Base-by-base conservation (phyloP, 2,329 filamentous ascomycete genomes). In the Aspergillus sojae region DNA sequence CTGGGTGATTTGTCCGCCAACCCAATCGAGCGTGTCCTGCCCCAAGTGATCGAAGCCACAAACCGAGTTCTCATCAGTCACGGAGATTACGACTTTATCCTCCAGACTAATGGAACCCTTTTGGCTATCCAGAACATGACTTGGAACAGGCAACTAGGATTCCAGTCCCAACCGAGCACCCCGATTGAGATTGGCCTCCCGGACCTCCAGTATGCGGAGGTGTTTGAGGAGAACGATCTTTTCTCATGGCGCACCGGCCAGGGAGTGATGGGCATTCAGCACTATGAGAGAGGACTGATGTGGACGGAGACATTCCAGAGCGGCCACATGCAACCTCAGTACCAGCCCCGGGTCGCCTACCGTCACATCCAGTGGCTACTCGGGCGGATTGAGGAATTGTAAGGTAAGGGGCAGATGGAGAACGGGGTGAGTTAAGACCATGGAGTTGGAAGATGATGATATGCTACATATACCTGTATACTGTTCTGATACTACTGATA, bases 41-140 rank as follows among this genome's bases (percentile, higher is more conserved):
- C 76, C 3, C 73, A 77, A 65, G 75, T 78, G 4, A 78, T 78
- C 10, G 76, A 78, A 71, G 82, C 83, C 39, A 91, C 90, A 1
- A 84, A 90, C 58, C 89, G 89, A 65, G 91, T 92, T 10, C 84
- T 96, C 68, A 89, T 95, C 72, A 88, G 83, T 9, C 91, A 94
- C 71, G 92, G 91, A 23, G 80, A 86, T 55, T 84, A 90, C n/a
- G 92, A 94, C 78, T 91, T 86, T 74, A 84, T 91, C 64, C 83
- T 93, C 23, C 80, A 90, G 26, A 84, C 84, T 70, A 90, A 91
- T 74, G 91, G 91, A 11, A 91, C 90, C 0, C 81, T 94, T 1
- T 80, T 94, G 9, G 83, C 85, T 3, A 89, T 94, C 67, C 91
- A 95, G 73, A 94, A 94, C 80, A 92, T 94, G 88, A 94, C 91